These are phyloP conservation scores for Candida pseudoviswanathii DNA, from an alignment of 1,139 yeast species.

Conservation along the genomic window DNA sequence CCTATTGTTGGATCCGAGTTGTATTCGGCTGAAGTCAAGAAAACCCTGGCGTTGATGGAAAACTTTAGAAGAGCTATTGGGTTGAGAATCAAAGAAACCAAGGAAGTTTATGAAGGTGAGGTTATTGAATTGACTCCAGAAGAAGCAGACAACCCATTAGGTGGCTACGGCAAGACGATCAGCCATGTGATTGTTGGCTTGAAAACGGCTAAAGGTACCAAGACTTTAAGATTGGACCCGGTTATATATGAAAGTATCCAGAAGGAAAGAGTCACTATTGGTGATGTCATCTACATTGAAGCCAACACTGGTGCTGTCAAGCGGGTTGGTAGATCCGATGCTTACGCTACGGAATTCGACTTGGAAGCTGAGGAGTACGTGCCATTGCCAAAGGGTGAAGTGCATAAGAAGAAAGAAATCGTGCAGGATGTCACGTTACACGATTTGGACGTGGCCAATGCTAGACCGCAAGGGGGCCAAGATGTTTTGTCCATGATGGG, in stretches of 20 bases:
- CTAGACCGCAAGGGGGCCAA: constrained; percentile 98
- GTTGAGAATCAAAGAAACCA: constrained; percentile 91
- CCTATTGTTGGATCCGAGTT: constrained; percentile 96
- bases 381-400: constrained; percentile 98
- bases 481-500: constrained; percentile 99
- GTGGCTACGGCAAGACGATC: constrained; percentile 97
- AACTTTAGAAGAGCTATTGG: constrained; percentile 97
- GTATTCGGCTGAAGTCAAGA: constrained; percentile 96
- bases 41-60: constrained; percentile 96
- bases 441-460: constrained; percentile 94
- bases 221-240: constrained; percentile 89
- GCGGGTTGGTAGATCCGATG: constrained; percentile 97
- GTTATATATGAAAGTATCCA: constrained; percentile 94
- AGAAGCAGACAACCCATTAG: constrained; percentile 94
- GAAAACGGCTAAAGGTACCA: constrained; percentile 95
- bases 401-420: constrained; percentile 96
- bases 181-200: constrained; percentile 93
- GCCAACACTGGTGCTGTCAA: constrained; percentile 98
- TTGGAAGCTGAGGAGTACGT: constrained; percentile 98
- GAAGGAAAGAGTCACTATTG: constrained; percentile 90
- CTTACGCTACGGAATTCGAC: constrained; percentile 97
- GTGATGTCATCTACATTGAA: constrained; percentile 96
- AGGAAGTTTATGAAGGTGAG: constrained; percentile 98
- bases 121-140: constrained; percentile 96
- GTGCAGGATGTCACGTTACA: constrained; percentile 97